Evolutionary conservation across 176 grass and related monocot species (phyloP), one percentile per base, ranked within the genome.

Genomic region (Cenchrus americanus): DNA sequence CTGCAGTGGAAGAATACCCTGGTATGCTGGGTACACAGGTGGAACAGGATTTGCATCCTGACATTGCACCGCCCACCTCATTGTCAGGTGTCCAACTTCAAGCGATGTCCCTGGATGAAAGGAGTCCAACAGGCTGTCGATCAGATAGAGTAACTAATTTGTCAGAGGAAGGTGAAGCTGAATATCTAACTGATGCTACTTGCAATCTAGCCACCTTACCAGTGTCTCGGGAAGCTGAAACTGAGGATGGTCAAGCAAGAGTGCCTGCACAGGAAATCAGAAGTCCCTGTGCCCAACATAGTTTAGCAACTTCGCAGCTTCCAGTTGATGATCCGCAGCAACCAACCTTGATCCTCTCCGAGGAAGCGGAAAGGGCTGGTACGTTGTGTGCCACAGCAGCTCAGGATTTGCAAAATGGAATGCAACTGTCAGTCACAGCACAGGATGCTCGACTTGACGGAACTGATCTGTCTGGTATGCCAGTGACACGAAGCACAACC

Each of bases 91-190:
- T 24, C 60, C 14, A 49, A 61, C 41, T 26, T 49, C 37, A 80
- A 60, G 80, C 4, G 23, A 80, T 34, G 11, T n/a, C 43, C 27
- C 65, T 53, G 17, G 54, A 75, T 61, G 62, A 75, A n/a, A 59
- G 8, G n/a, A 85, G 43, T 66, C 82, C 80, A 89, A 67, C 43
- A 80, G 17, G 43, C 37, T 69, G 17, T 89, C 87, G 32, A 50
- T 26, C 51, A 49, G 62, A 75, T 62, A 74, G 42, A 52, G 50
- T 24, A 84, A 78, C 49, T 66, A 59, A 54, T 50, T 14, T 73
- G 48, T 66, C 37, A 6, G 14, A 74, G 60, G 81, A 47, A 67
- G 60, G 7, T 26, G 14, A 44, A 74, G 57, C 75, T 75, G 87
- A 79, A 66, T 49, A 70, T 73, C 59, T 76, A 73, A 41, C 26